Evolutionary conservation across 2,329 filamentous ascomycete species (phyloP).

Genomic region (Tolypocladium sp.): DNA sequence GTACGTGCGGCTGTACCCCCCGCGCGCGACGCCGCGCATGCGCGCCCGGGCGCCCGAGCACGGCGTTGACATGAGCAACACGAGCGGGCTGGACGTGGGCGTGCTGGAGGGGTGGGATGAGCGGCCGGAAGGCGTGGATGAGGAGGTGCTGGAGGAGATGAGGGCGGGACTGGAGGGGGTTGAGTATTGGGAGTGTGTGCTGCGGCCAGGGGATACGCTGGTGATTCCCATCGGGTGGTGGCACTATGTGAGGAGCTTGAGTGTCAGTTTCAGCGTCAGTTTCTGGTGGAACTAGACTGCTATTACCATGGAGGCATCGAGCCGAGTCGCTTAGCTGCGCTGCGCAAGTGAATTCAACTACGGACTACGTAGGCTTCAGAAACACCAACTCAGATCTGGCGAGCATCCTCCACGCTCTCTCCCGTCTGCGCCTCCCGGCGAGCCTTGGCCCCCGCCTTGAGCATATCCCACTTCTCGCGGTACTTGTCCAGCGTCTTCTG

Average conservation of each 20-base stretch:
- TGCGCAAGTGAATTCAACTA: background rate
- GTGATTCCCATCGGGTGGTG: slow-evolving; percentile 95
- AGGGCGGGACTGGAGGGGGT: slow-evolving; percentile 44
- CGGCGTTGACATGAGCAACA: slow-evolving; percentile 89
- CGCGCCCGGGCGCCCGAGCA: slow-evolving; percentile 53
- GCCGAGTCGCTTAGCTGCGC: background rate
- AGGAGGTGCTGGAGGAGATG: slow-evolving; percentile 26
- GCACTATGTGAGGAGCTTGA: slow-evolving; percentile 88
- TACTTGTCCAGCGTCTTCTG: slow-evolving; percentile 49
- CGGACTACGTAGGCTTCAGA: background rate
- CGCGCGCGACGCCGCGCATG: slow-evolving; percentile 47
- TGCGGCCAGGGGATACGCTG: slow-evolving; percentile 73
- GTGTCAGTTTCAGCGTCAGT: slow-evolving; percentile 85
- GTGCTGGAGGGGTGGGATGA: slow-evolving; percentile 54
- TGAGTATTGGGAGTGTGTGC: slow-evolving; percentile 65
- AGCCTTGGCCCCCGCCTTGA: slow-evolving; percentile 53
- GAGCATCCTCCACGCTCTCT: slow-evolving; percentile 25
- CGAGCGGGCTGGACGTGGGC: slow-evolving; percentile 69
- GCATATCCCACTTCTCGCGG: slow-evolving; percentile 50
- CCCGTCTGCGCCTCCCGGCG: slow-evolving; percentile 33
- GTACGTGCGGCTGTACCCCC: slow-evolving; percentile 82
- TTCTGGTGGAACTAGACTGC: slow-evolving; percentile 78
- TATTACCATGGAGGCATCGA: background rate
- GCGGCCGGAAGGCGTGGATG: slow-evolving; percentile 13
- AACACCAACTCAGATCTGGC: slow-evolving; percentile 1